Evolutionary conservation across 345 rosid genomes (phyloP), one percentile per base, ranked within the genome.

Genomic region (Stellera chamaejasme): DNA sequence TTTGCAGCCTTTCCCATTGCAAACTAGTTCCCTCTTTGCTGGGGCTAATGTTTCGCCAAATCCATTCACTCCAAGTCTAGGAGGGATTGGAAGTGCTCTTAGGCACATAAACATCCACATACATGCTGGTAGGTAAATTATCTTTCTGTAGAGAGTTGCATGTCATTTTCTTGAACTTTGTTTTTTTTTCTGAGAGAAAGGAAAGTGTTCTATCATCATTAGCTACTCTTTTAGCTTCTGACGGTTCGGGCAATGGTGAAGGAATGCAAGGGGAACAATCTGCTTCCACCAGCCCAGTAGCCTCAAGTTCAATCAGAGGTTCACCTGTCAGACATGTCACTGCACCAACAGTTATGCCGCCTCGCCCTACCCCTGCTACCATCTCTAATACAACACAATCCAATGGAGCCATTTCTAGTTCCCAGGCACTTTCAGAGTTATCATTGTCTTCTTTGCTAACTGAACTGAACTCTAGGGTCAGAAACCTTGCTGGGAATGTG

Each of bases 101-200:
- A 79, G 97, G 77, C 73, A 84, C 68, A 61, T 93, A 59, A 93
- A 93, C 73, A 93, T 93, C 41, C 99, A 89, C 68, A 89, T 93
- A 70, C 97, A 84, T 75, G 92, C 99, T 51, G 99, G 99, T 93
- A 55, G 63, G 86, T 64, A 43, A 64, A 68, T 57, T 58, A 54
- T 50, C 10, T 45, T 60, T 41, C 56, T 41, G 6, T 6, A 26
- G 27, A 27, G 16, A 36, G 9, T 8, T 32, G 9, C 39, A 27
- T 4, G 2, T 32, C 10, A 15, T 45, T 45, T 13, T 32, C 23
- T 19, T 19, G 23, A 19, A 19, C 15, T 9, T 41, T 54, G 55
- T 55, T 39, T 53, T 53, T 36, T 32, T 23, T 23, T 50, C 5
- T 6, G n/a, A 25, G 52, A 45, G 13, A 11, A 42, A 46, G 39